Evolutionary conservation across 106 monocot genomes (phyloP).

Genomic region (Dendrobium huoshanense): DNA sequence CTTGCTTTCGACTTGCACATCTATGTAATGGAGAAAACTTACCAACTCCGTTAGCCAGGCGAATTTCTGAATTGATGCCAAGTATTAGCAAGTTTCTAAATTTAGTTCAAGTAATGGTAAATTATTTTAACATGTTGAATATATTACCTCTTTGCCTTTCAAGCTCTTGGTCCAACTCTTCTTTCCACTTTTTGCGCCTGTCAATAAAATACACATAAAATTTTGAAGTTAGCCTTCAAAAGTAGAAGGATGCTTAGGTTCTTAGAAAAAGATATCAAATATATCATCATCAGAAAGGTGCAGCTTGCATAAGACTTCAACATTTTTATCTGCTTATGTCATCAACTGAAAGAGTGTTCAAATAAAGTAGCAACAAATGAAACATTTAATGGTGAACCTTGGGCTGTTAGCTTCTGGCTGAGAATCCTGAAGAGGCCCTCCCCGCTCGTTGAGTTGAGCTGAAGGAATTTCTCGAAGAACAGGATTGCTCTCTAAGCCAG

Average conservation of each 20-base stretch:
- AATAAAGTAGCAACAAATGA: not conserved
- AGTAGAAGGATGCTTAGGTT: no score
- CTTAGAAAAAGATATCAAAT: not conserved
- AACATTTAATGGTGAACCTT: conserved; percentile 39
- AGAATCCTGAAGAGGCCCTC: conserved; percentile 29
- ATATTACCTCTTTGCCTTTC: conserved; percentile 54
- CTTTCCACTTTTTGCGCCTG: conserved; percentile 65
- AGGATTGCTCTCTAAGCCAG: conserved; percentile 23
- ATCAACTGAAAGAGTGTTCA: not conserved
- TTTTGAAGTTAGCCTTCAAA: not conserved
- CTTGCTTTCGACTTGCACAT: conserved; percentile 30
- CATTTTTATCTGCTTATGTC: not conserved
- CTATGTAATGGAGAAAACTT: conserved; percentile 45
- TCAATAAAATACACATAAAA: conserved; percentile 25
- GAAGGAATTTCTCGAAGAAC: conserved; percentile 77
- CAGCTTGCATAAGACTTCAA: not conserved
- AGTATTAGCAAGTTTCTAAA: not conserved
- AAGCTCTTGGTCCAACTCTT: conserved; percentile 85
- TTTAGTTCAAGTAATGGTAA: not conserved
- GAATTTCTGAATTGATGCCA: conserved; percentile 34
- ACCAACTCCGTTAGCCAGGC: conserved; percentile 38
- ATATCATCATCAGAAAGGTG: conserved; percentile 5
- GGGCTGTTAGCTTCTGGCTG: conserved; percentile 27
- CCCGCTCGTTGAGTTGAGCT: conserved; percentile 49
- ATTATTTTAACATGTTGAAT: not conserved